Base-by-base conservation (phyloP, 345 rosid genomes). In the Litchi chinensis region DNA sequence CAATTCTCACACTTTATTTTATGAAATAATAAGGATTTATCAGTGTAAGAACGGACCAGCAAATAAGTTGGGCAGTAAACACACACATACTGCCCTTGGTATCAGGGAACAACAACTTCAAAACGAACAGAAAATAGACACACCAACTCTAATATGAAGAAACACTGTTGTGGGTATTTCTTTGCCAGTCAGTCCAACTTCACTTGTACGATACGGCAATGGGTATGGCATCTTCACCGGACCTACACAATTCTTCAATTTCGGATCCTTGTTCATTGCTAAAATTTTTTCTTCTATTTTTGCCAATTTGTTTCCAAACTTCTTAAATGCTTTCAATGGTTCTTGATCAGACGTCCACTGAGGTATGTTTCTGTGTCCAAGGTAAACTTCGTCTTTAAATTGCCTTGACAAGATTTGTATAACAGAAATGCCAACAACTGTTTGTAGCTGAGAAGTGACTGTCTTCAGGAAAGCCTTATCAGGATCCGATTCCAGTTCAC, bases 391-490 rank as follows among this genome's bases (percentile, higher is more conserved):
- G 54, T 89, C 91, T 0, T 90, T 62, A 0, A 93, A 80, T 54
- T 93, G 97, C 64, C 71, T 87, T 5, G 97, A 93, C 76, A 91
- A 59, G 60, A 90, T 75, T 81, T 93, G 92, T 21, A 91, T 84
- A 52, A 90, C 57, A 9, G 92, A 72, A 70, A 90, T 79, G 5
- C 89, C 91, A 3, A 84, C 68, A 22, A 90, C 77, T 12, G 92
- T 81, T 78, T 86, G 86, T 43, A 86, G 71, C 84, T 82, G 89
- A 37, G 91, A 77, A 1, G 89, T 87, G 72, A 89, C 83, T 1
- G 91, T 90, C 59, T 77, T 87, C 70, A 91, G 43, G 77, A 90
- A 83, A 82, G 50, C 92, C 83, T 80, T 87, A 0, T 89, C 92
- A 0, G 87, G 90, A 69, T 89, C 79, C 1, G 68, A 40, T 70